phyloP scores from a whole-genome alignment of 495 filamentous ascomycete species.

The Astrothelium subdiscretum region DNA sequence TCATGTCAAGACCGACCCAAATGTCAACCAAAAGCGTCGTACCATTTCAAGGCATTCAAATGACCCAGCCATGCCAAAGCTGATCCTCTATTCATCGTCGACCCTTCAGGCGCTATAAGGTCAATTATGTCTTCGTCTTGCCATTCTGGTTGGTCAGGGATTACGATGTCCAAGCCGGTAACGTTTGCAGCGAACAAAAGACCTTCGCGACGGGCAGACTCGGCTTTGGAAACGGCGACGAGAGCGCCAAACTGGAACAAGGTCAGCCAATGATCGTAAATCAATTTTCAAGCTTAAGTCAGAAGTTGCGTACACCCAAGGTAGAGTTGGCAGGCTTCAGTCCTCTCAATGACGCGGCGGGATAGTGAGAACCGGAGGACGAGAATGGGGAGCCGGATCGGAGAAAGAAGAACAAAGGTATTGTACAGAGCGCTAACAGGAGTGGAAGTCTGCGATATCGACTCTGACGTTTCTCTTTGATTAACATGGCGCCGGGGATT shows the following conservation, averaged over 20 bases:
- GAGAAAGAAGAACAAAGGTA: not conserved
- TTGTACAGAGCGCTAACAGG: not conserved
- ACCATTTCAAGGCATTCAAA: constrained; percentile 24
- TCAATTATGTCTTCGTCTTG: constrained; percentile 20
- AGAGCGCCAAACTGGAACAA: constrained; percentile 21
- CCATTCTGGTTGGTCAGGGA: constrained; percentile 26
- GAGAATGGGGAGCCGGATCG: no score
- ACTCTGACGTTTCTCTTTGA: not conserved
- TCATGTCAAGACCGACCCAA: not conserved
- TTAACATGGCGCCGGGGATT: not conserved
- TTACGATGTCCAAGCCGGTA: constrained; percentile 26
- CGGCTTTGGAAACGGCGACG: constrained; percentile 21
- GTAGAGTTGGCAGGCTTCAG: constrained; percentile 15
- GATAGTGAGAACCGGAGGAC: not conserved
- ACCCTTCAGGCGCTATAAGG: constrained; percentile 12
- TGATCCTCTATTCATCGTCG: constrained; percentile 16
- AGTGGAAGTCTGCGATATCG: not conserved
- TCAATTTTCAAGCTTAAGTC: not conserved
- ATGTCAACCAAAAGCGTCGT: not conserved
- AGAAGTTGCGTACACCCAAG: constrained; percentile 10
- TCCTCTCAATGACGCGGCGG: not conserved
- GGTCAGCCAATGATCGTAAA: not conserved
- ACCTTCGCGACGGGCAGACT: constrained; percentile 18
- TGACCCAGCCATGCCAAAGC: constrained; percentile 28
- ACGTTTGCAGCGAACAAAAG: constrained; percentile 25